Conservation (phyloP, 1,139 yeast species). For the Nakaseomyces uthaithaninus region DNA sequence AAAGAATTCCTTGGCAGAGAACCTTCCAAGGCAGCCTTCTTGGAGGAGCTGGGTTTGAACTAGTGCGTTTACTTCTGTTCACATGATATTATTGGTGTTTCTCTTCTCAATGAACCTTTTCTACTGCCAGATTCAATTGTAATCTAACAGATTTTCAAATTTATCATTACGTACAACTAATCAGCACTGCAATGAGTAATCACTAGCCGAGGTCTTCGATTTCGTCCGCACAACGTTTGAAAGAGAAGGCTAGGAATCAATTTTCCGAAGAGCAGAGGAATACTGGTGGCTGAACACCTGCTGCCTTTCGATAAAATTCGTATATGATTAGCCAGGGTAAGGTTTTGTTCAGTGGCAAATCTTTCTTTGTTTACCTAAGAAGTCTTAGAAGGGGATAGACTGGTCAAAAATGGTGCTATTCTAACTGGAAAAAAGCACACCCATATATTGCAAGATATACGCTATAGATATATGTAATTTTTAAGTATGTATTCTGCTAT, state of each 20-base stretch:
- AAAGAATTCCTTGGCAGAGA: conserved; percentile 64
- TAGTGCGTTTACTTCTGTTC: neutral
- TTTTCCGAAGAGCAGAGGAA: neutral
- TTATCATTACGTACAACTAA: conserved; percentile 2
- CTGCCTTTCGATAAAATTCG: neutral
- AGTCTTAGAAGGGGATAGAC: neutral
- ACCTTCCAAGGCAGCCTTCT: conserved; percentile 65
- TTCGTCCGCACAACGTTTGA: no score
- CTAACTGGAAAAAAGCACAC: neutral
- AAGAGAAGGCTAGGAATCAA: no score
- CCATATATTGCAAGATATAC: neutral
- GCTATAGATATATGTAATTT: conserved; percentile 3
- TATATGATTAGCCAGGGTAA: conserved; percentile 5
- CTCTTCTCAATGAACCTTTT: no score
- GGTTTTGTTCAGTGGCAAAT: no score
- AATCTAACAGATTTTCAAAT: no score
- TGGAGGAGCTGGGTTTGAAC: conserved; percentile 47
- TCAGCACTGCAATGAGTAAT: no score
- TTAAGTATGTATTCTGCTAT: neutral
- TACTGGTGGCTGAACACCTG: neutral
- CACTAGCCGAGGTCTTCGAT: no score
- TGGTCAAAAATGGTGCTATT: neutral
- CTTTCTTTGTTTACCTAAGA: neutral
- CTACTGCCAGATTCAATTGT: no score
- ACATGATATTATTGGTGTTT: neutral